Conservation (phyloP, 2,329 filamentous ascomycete genomes). For the Xylariaceae sp. region DNA sequence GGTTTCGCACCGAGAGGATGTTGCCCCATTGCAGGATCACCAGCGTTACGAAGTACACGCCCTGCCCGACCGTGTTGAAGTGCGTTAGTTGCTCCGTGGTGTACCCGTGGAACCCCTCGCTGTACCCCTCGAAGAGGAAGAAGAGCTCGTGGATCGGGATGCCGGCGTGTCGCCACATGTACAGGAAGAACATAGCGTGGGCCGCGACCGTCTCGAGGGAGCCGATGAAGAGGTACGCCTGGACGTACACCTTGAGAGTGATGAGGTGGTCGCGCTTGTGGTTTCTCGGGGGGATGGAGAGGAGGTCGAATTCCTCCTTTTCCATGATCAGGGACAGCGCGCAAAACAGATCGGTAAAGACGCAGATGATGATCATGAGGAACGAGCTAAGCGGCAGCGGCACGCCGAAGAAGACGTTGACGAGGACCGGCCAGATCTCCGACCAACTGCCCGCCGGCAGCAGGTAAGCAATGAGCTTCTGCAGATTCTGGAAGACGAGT, state of each 20-base stretch:
- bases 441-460: not conserved
- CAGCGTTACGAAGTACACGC: not conserved
- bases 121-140: not conserved
- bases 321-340: not conserved
- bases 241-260: not conserved
- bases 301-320: not conserved
- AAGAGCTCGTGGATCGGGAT: not conserved
- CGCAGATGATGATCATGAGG: constrained; percentile 2
- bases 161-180: not conserved
- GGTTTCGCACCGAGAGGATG: not conserved
- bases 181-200: not conserved
- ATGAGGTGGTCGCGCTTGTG: constrained; percentile 1
- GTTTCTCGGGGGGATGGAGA: not conserved
- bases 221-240: not conserved
- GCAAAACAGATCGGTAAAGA: not conserved
- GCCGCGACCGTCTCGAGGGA: not conserved
- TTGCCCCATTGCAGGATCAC: not conserved
- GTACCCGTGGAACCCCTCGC: not conserved
- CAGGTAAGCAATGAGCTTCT: constrained; percentile 1
- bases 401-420: not conserved
- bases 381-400: not conserved
- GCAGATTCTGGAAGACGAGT: constrained; percentile 1
- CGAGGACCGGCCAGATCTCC: not conserved
- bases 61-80: not conserved
- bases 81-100: not conserved